Conservation (phyloP, 768 basidiomycete species). For the Mycena maculata region DNA sequence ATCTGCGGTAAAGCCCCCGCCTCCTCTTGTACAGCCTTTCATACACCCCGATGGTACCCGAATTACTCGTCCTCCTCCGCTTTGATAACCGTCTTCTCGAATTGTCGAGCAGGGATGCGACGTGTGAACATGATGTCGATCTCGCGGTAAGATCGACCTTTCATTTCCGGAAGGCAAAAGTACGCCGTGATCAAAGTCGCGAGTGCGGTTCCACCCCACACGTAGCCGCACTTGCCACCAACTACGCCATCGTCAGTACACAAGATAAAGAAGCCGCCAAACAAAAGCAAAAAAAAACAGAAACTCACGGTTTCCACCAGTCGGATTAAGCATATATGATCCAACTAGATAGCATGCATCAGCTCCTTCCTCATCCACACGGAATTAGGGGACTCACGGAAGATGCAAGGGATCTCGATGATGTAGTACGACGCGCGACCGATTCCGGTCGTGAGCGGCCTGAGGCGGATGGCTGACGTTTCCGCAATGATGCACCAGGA, state of each 20-base stretch:
- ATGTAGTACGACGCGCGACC: conserved; percentile 34
- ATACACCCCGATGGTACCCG: too few species aligned
- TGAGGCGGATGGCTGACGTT: conserved; percentile 29
- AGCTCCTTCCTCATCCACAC: conserved; percentile 1
- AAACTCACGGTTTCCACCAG: conserved; percentile 31
- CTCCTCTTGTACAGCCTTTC: too few species aligned
- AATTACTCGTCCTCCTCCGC: conserved; percentile 33
- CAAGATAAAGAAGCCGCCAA: too few species aligned
- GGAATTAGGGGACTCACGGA: conserved; percentile 21
- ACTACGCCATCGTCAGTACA: conserved; percentile 18
- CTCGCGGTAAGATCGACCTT: conserved; percentile 35
- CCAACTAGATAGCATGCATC: conserved; percentile 12
- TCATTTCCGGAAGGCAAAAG: conserved; percentile 33
- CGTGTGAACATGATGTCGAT: conserved; percentile 35
- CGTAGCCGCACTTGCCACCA: conserved; percentile 34
- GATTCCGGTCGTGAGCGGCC: conserved; percentile 34
- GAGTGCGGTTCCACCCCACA: conserved; percentile 31
- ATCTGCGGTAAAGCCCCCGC: too few species aligned
- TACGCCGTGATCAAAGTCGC: conserved; percentile 17
- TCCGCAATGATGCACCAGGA: conserved; percentile 31
- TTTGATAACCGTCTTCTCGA: conserved; percentile 22
- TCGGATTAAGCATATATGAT: conserved; percentile 34
- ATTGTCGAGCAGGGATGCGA: conserved; percentile 24
- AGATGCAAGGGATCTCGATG: conserved; percentile 35
- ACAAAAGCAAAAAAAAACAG: background rate